Evolutionary conservation across 768 basidiomycete species (phyloP).

Genomic region (Boletus fagicola): DNA sequence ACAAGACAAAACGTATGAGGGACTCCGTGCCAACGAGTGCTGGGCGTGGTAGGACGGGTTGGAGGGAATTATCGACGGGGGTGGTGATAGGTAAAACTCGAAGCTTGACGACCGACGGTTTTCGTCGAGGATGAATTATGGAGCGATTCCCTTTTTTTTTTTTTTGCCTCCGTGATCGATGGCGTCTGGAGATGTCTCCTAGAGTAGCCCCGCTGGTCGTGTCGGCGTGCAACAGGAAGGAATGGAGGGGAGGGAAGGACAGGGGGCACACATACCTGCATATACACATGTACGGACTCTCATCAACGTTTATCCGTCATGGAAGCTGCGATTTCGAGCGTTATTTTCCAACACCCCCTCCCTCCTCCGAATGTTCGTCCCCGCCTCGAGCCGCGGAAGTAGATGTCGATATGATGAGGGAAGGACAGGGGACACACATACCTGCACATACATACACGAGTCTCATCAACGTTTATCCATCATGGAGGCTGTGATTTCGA

Average conservation of each 20-base stretch:
- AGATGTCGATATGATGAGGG: no score
- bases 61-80: not conserved
- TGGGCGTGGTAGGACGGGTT: not conserved
- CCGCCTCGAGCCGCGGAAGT: no score
- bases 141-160: not conserved
- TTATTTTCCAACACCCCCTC: not conserved
- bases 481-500: not conserved
- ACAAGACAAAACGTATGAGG: no score
- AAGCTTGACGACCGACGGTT: no score
- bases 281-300: no score
- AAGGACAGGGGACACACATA: not conserved
- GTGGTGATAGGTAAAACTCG: no score
- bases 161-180: not conserved
- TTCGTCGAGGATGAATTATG: no score
- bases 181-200: no score
- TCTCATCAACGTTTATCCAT: not conserved
- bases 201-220: not conserved
- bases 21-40: not conserved
- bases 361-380: not conserved
- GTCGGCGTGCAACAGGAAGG: not conserved
- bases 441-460: no score
- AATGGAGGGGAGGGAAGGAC: not conserved
- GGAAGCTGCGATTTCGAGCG: not conserved
- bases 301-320: not conserved
- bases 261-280: no score